Conservation (phyloP, 1,284 basidiomycete genomes). For the Sporisorium exsertum region DNA sequence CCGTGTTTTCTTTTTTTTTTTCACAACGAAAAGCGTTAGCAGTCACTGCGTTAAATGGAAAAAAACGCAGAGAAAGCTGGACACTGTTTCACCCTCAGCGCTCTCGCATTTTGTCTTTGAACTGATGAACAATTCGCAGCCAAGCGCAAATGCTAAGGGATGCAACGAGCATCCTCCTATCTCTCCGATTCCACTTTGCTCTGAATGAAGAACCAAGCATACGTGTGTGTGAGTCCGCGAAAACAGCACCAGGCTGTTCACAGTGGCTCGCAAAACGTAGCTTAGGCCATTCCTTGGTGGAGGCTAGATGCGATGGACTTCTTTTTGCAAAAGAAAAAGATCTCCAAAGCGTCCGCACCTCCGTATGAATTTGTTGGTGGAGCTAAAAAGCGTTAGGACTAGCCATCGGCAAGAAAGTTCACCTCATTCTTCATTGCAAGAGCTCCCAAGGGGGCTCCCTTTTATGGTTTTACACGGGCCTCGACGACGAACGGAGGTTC, state of each 20-base stretch:
- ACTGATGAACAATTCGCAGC: no score
- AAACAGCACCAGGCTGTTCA: not conserved
- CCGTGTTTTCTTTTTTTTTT: no score
- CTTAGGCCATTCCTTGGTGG: slow-evolving; percentile 6
- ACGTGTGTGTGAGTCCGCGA: not conserved
- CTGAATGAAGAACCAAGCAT: slow-evolving; percentile 7
- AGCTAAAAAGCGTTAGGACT: slow-evolving; percentile 1
- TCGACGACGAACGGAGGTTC: not conserved
- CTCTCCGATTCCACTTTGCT: slow-evolving; percentile 7
- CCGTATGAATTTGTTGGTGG: not conserved
- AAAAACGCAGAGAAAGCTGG: slow-evolving; percentile 9
- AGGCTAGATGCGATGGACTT: slow-evolving; percentile 1
- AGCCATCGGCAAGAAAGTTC: slow-evolving; percentile 8
- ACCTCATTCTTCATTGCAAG: slow-evolving; percentile 1
- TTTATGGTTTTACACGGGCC: not conserved
- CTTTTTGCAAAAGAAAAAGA: not conserved
- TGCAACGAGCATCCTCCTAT: not conserved
- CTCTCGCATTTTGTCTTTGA: not conserved
- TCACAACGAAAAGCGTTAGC: slow-evolving; percentile 6
- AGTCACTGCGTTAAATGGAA: slow-evolving; percentile 7
- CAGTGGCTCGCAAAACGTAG: slow-evolving; percentile 1
- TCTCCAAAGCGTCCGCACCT: slow-evolving; percentile 3
- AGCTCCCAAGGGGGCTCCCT: not conserved
- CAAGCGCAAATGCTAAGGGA: not conserved
- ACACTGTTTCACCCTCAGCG: not conserved